These are phyloP conservation scores for Ilex asprella DNA, from an alignment of 257 asterid species.

Conservation along the genomic window DNA sequence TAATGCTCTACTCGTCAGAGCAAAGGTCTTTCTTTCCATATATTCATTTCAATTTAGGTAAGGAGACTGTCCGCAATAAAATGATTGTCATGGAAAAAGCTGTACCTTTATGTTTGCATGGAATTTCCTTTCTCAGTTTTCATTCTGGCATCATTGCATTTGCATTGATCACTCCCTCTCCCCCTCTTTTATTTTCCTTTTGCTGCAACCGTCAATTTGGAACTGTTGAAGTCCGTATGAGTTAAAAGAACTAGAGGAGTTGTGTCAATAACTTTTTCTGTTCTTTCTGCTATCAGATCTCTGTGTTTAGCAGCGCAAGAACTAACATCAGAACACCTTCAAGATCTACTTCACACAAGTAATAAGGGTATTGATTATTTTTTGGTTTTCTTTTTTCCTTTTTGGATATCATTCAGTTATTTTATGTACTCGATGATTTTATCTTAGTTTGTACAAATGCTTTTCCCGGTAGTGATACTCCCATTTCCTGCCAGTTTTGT, in stretches of 20 bases:
- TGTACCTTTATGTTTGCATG: background rate
- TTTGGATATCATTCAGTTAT: background rate
- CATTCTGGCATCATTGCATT: background rate
- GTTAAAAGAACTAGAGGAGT: background rate
- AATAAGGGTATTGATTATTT: conserved; percentile 36
- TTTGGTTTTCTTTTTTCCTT: conserved; percentile 1
- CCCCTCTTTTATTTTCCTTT: background rate
- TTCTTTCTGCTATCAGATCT: conserved; percentile 41
- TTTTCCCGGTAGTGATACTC: background rate
- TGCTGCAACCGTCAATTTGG: background rate
- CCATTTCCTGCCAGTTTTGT: background rate
- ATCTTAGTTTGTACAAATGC: background rate
- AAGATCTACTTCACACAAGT: conserved; percentile 38
- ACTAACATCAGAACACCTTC: conserved; percentile 49
- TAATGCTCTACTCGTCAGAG: too few species aligned
- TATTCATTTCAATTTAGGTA: too few species aligned
- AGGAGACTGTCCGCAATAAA: too few species aligned
- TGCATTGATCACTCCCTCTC: background rate
- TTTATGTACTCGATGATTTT: background rate
- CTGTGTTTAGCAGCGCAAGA: conserved; percentile 65
- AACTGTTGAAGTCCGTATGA: background rate
- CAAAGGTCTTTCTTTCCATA: too few species aligned
- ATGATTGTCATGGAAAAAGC: background rate
- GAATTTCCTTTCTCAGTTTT: background rate
- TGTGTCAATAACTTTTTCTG: background rate